A percentile compares a stretch with the other conserved stretches of the same genome.
Evolutionary conservation across 2,329 filamentous ascomycete genomes (phyloP).

Genomic region (Fusarium paranaense): DNA sequence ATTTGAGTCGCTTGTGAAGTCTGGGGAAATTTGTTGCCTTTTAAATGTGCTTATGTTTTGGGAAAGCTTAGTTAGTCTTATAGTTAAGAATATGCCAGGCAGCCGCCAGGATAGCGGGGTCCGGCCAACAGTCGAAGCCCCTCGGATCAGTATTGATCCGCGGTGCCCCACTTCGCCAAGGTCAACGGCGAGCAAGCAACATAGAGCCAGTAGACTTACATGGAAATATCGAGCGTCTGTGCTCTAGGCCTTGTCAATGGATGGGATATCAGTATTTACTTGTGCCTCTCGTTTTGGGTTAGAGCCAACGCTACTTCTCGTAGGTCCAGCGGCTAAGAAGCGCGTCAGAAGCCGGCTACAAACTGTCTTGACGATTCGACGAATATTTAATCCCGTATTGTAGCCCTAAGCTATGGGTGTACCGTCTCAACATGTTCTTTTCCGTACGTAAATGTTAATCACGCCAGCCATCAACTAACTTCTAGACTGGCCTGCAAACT

Average conservation of each 20-base stretch:
- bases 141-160: background rate
- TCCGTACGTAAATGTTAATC: too few species aligned
- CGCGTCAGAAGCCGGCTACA: too few species aligned
- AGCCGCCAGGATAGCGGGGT: background rate
- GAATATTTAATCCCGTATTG: too few species aligned
- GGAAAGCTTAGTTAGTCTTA: background rate
- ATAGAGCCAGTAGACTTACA: background rate
- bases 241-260: background rate
- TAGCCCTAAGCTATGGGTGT: too few species aligned
- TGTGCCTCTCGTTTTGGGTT: background rate
- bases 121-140: background rate
- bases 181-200: background rate
- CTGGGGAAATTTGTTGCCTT: background rate
- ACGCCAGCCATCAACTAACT: too few species aligned
- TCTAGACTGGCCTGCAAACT: too few species aligned
- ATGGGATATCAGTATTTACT: background rate
- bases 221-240: background rate
- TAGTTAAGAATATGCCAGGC: background rate
- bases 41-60: background rate
- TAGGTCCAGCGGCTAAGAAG: too few species aligned
- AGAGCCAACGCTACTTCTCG: background rate
- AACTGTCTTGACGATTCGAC: too few species aligned
- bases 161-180: background rate
- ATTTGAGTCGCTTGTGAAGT: background rate
- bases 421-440: too few species aligned